Conservation (phyloP, 169 alveolate species). For the Plasmodium chabaudi region DNA sequence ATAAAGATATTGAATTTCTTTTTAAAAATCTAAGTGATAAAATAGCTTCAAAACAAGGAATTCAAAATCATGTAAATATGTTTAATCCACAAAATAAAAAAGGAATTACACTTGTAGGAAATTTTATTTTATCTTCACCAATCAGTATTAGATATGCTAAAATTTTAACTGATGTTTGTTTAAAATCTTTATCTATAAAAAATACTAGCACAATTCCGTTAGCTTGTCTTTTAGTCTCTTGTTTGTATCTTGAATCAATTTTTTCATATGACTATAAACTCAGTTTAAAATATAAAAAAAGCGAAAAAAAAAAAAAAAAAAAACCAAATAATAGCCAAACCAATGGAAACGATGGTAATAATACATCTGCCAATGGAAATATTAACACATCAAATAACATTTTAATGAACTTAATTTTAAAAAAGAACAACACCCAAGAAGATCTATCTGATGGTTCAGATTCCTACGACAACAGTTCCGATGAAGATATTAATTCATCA, state of each 20-base stretch:
- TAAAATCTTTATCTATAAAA: constrained; percentile 63
- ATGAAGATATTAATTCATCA: neutral
- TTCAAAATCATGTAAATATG: constrained; percentile 49
- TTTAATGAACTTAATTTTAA: constrained; percentile 33
- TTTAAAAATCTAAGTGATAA: constrained; percentile 49
- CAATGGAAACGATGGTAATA: neutral
- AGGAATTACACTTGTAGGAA: constrained; percentile 64
- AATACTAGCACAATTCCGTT: constrained; percentile 47
- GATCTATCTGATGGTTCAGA: neutral
- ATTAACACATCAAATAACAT: neutral
- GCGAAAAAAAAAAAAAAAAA: constrained; percentile 11
- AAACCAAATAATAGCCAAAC: neutral
- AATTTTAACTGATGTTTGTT: constrained; percentile 71
- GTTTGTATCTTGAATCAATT: constrained; percentile 70
- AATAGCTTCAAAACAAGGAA: constrained; percentile 55
- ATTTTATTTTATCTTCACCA: constrained; percentile 47
- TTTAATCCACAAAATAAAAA: constrained; percentile 59
- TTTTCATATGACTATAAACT: constrained; percentile 74
- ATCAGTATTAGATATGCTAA: constrained; percentile 75
- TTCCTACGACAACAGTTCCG: neutral
- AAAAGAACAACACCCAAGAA: constrained; percentile 3
- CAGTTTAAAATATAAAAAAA: constrained; percentile 21
- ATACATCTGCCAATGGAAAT: neutral
- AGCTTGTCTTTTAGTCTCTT: constrained; percentile 68
- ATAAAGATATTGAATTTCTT: constrained; percentile 52